Evolutionary conservation across 352 stramenopile genomes (phyloP), one percentile per base, ranked within the genome.

Genomic region (Phytopythium cucurbitacearum): DNA sequence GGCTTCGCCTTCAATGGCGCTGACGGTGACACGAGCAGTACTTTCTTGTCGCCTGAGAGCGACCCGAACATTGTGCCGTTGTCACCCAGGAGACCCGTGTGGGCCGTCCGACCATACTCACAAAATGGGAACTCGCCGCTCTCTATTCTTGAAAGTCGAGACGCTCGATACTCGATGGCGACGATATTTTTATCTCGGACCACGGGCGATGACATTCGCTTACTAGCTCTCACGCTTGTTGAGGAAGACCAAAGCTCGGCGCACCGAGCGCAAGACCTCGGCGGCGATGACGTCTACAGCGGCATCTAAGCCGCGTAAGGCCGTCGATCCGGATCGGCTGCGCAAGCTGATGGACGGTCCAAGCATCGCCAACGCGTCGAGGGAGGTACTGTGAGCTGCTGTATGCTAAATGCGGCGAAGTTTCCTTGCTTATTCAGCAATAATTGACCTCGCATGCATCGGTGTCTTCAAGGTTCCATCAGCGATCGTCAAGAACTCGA

Each of bases 331-430:
- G 1, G 62, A 67, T n/a, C 60, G 77, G 21, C 64, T 89, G 21
- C 74, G 59, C n/a, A 80, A 82, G 46, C 64, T 89, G 36, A 76
- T 89, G 28, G 77, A 89, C 53, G 77, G 63, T n/a, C 77, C 77
- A 1, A 69, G 53, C 10, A 35, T 73, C 13, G 40, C 42, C 7
- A 89, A 86, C 56, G 54, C 59, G 1, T 55, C 60, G 8, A 69
- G 71, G 2, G 59, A 77, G 6, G 60, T 67, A 44, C 15, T 28
- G 21, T 28, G 3, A 38, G 9, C 15, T 21, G 36, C 44, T 55
- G 21, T 37, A 15, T 32, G n/a, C 13, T 41, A 12, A 3, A 28
- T 12, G 28, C 3, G 13, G 32, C 3, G 28, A 10, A 7, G 21
- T 13, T 46, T 45, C 10, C n/a, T 33, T 33, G 9, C 7, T 33